A percentile compares a stretch with the other conserved stretches of the same genome.
Conservation (phyloP, 1,284 basidiomycete genomes). For the Inonotus hispidus region DNA sequence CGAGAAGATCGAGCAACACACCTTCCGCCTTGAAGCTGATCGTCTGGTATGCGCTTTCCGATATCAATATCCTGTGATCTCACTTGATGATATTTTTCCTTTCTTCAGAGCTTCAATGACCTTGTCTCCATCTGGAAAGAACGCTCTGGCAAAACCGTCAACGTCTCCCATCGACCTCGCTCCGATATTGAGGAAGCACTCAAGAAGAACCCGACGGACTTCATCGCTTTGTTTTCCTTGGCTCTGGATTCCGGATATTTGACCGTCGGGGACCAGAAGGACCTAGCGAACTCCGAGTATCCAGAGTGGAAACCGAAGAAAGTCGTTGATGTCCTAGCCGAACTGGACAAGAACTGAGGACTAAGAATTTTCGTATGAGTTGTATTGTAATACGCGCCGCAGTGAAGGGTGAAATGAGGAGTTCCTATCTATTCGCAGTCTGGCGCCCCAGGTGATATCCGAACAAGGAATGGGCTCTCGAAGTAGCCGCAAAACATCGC, state of each 20-base stretch:
- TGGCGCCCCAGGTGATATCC: too few relatives aligned
- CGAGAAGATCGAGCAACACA: conserved; percentile 26
- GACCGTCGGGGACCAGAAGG: conserved; percentile 4
- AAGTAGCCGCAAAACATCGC: too few relatives aligned
- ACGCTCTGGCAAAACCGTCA: neutral
- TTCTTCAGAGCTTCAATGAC: conserved; percentile 1
- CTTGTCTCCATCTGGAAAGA: neutral
- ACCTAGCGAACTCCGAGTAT: neutral
- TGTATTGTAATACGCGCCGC: too few relatives aligned
- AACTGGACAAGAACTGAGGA: neutral
- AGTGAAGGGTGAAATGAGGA: too few relatives aligned
- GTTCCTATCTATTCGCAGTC: too few relatives aligned
- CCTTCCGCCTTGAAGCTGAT: conserved; percentile 35
- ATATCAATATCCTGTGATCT: neutral
- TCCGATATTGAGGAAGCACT: conserved; percentile 1
- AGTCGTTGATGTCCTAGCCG: conserved; percentile 3
- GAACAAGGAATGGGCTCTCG: too few relatives aligned
- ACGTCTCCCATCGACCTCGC: conserved; percentile 1
- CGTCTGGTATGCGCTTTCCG: conserved; percentile 21
- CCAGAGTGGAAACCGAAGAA: conserved; percentile 14
- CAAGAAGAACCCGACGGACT: conserved; percentile 8
- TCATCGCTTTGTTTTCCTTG: neutral
- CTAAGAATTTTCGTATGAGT: neutral
- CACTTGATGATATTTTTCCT: neutral
- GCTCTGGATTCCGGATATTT: conserved; percentile 4